Base-by-base conservation (phyloP, 257 asterid species). In the Capsicum chinense region DNA sequence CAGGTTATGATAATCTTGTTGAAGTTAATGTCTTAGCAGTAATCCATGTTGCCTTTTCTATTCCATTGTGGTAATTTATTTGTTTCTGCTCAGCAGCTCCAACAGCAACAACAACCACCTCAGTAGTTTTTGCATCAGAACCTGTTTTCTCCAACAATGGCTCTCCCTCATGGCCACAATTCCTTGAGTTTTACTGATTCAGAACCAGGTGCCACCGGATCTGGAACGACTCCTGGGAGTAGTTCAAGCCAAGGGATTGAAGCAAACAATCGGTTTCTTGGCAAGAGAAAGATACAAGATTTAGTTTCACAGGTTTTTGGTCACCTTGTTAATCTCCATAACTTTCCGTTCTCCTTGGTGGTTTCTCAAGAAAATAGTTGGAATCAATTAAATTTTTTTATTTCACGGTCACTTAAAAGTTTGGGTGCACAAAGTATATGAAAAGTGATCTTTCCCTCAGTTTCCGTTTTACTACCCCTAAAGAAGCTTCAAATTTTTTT, bases 231-330 rank as follows among this genome's bases (percentile, higher is more conserved):
- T 48, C 97, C 98, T 0, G 98, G 97, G 64, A 98, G 97, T 76
- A 93, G 97, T 87, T 92, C 98, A 60, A 96, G 97, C 88, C 98
- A 92, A 84, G 99, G 98, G 86, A 89, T 94, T 54, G 98, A 93
- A 86, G 95, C 95, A 6, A 92, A 92, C 90, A 91, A 89, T 89
- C 98, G 94, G 54, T 90, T 96, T 83, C 92, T 96, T 78, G 98
- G 98, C 86, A 96, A 94, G 92, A 92, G 98, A 89, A 93, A 87
- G 91, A 94, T 96, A 83, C 97, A 90, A 85, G 98, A 96, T 88
- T 83, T 94, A 70, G 95, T 92, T 84, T 90, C 93, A 64, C 98
- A 94, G 97, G 99, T 93, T 58, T 19, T 44, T 84, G 52, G 85
- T 78, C 64, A 26, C 82, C 50, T 33, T 78, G 66, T 78, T 54